Evolutionary conservation across 176 grass and related monocot species (phyloP), one percentile per base, ranked within the genome.

Genomic region (Triticum monococcum): DNA sequence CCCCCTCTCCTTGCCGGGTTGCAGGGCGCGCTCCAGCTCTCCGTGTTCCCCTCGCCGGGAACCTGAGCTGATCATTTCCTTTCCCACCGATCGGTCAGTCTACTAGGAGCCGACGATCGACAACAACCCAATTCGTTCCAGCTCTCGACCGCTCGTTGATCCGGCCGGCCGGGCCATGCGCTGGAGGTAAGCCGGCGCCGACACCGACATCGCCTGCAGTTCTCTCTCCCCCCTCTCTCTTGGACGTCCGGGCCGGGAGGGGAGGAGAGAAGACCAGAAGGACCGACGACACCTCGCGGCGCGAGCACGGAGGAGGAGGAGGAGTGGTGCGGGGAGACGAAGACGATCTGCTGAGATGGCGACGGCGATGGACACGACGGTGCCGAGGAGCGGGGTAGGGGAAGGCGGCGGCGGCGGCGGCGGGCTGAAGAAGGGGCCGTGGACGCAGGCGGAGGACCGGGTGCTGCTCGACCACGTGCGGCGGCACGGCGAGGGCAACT

Each of bases 361-460:
- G 38, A 69, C 68, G 50, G 38, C 48, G 62, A 62, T 63, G 60
- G 25, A 61, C 9, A 52, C 31, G 79, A 71, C 75, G 16, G 88
- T 85, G 86, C 52, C 78, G 74, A 84, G 22, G 84, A 81, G 31
- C 12, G 61, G 77, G 7, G 31, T 46, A 1, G 50, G 8, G 9
- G 77, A 64, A 54, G 5, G 56, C 18, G 66, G 68, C 22, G 60
- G 16, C 0, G 10, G 70, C 2, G 79, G 22, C 0, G 10, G 70
- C 1, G 85, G 60, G 30, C 26, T 96, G 72, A 99, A 83, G 88
- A 99, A 96, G 87, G 97, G 97, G n/a, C 94, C 97, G 28, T 99
- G 97, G 97, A 94, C 90, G 57, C 86, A 89, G 84, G 89, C 77
- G 74, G 97, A 99, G 89, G 97, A 99, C 76, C 66, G 83, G 30